Base-by-base conservation (phyloP, 768 basidiomycete genomes). In the Tephrocybe sp. region DNA sequence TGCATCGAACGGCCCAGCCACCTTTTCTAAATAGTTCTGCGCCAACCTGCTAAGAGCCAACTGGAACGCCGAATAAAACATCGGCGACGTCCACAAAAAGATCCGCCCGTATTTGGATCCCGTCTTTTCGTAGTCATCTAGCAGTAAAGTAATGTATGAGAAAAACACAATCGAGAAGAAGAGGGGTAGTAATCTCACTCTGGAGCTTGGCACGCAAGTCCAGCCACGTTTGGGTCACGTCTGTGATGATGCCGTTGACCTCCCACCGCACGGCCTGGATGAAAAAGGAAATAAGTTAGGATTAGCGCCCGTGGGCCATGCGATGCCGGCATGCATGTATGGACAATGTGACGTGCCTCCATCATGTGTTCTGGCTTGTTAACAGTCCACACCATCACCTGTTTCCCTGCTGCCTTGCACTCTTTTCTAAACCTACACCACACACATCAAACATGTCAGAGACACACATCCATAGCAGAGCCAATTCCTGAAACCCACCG, bases 341-440 rank as follows among this genome's bases (percentile, higher is more conserved):
- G 31, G 8, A 6, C 46, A 22, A 22, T 44, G 45, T 26, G 5
- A 67, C 81, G 38, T 23, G 85, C 89, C 82, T 93, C 90, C 79
- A 91, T 88, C 91, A 93, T 92, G 62, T 92, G 84, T 48, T 82
- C 83, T 9, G 84, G 84, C 40, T 85, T 78, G 62, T 99, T 99
- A 22, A 98, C 96, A 0, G 97, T 99, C 97, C 95, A 98, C 3
- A 93, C 92, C 80, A 95, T 87, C 49, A 98, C 59, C 58, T 78
- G 77, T 78, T 97, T 97, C 16, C 87, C 87, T 1, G 83, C 83
- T 13, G 64, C 73, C 64, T 84, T 84, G 72, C 92, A 94, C 58
- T 94, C 88, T 40, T 74, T 68, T 49, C 85, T 73, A 74, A 99
- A 98, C 72, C 95, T 80, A 59, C 33, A 30, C 48, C 42, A 47